Conservation (phyloP, 2,329 filamentous ascomycete species). For the Alternaria gaisen region DNA sequence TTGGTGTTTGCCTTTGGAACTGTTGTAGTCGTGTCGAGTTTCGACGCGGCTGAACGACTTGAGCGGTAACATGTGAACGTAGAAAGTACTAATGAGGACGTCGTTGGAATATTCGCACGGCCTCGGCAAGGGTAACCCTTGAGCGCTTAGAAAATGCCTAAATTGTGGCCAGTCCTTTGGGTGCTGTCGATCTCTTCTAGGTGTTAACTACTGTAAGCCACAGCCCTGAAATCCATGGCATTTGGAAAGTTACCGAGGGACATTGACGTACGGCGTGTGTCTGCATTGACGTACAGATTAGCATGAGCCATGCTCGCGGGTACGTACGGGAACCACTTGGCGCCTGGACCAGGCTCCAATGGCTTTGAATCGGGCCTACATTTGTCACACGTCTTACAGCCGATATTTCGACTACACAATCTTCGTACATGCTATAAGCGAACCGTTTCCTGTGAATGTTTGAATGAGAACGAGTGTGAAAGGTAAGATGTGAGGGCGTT, state of each 20-base stretch:
- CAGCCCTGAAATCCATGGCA: background rate
- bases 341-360: background rate
- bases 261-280: background rate
- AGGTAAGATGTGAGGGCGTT: background rate
- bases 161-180: background rate
- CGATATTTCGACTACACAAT: background rate
- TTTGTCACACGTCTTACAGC: background rate
- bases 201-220: conserved; percentile 1
- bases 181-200: conserved; percentile 4
- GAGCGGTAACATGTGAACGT: background rate
- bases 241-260: conserved; percentile 13
- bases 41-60: background rate
- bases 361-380: background rate
- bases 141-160: background rate
- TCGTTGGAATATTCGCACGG: background rate
- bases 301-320: background rate
- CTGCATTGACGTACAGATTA: background rate
- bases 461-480: background rate
- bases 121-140: background rate
- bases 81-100: background rate
- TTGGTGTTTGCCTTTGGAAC: background rate
- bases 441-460: background rate
- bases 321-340: background rate
- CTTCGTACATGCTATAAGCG: background rate
- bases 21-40: background rate